Conservation (phyloP, 495 filamentous ascomycete genomes). For the Xylaria venustula region DNA sequence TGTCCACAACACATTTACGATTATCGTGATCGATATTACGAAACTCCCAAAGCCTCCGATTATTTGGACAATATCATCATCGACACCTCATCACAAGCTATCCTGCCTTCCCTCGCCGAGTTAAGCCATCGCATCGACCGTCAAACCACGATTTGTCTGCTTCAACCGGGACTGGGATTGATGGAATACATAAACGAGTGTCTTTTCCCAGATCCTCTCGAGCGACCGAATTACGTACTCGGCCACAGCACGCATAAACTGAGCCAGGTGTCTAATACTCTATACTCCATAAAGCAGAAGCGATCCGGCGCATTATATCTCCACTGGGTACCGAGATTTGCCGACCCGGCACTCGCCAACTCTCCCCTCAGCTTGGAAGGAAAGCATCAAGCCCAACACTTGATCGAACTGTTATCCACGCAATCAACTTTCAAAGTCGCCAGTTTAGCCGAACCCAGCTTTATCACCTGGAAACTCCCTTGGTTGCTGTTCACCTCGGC, state of each 20-base stretch:
- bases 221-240: constrained; percentile 71
- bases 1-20: background rate
- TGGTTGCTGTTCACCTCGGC: constrained; percentile 71
- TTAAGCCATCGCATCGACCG: constrained; percentile 66
- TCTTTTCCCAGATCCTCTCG: constrained; percentile 63
- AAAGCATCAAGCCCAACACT: constrained; percentile 21
- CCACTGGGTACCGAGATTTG: constrained; percentile 11
- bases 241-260: constrained; percentile 70
- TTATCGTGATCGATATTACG: background rate
- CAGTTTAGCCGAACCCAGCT: constrained; percentile 23
- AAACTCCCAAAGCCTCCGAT: background rate
- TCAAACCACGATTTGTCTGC: constrained; percentile 72
- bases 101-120: constrained; percentile 52
- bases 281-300: background rate
- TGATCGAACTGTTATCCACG: constrained; percentile 30
- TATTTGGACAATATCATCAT: constrained; percentile 76
- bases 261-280: background rate
- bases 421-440: constrained; percentile 28
- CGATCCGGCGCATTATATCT: constrained; percentile 12
- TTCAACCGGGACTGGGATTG: constrained; percentile 82
- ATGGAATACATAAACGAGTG: constrained; percentile 67
- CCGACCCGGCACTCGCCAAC: background rate
- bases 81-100: constrained; percentile 55
- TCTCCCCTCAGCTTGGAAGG: constrained; percentile 23
- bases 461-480: constrained; percentile 58